A percentile compares a stretch with the other conserved stretches of the same genome.
Evolutionary conservation across 2,329 filamentous ascomycete genomes (phyloP).

Genomic region (Ceratocystis destructans): DNA sequence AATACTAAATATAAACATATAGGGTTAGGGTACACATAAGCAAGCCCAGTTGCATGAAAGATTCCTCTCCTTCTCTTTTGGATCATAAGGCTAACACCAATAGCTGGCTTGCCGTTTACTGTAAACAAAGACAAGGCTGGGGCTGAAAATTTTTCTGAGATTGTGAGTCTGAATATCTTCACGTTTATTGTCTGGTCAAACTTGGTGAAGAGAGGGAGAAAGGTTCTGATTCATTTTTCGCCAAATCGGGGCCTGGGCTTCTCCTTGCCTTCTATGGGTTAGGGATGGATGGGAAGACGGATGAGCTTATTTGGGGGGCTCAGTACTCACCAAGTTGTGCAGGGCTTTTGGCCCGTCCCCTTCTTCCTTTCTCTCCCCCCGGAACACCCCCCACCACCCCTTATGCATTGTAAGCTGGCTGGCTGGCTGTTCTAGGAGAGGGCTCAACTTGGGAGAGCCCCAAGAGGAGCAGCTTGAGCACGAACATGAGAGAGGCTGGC

Average conservation of each 20-base stretch:
- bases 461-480: background rate
- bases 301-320: background rate
- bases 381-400: background rate
- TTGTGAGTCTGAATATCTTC: background rate
- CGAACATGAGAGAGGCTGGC: background rate
- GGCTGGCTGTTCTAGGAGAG: background rate
- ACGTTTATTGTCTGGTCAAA: too few species aligned
- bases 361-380: background rate
- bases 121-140: background rate
- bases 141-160: background rate
- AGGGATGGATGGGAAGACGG: background rate
- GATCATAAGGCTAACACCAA: background rate
- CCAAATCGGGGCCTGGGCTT: background rate
- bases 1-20: background rate
- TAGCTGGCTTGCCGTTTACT: background rate
- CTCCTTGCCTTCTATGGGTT: background rate
- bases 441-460: background rate
- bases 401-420: background rate
- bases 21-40: background rate
- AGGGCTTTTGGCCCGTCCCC: background rate
- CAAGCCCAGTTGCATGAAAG: background rate
- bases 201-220: too few species aligned
- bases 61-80: background rate
- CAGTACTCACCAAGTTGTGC: background rate
- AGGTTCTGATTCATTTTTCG: background rate